Percentiles rank a stretch among this genome's conserved stretches.
Evolutionary conservation across 2,329 filamentous ascomycete genomes (phyloP).

Genomic region (Xylaria sp.): DNA sequence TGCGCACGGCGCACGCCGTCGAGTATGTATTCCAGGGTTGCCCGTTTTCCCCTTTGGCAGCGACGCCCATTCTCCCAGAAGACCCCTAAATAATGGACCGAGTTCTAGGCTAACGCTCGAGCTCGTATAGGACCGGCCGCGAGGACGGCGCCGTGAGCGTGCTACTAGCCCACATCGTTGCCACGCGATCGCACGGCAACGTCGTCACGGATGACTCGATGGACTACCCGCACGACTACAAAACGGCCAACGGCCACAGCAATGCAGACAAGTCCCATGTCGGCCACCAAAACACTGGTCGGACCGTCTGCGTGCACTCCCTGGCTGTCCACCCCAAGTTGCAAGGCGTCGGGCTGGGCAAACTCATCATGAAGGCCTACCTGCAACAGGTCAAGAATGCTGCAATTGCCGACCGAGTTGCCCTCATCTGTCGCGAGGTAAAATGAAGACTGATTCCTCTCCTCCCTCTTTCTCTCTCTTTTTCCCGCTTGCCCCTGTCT

Average conservation of each 20-base stretch:
- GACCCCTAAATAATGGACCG: not conserved
- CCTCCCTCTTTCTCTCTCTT: not conserved
- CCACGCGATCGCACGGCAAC: conserved; percentile 69
- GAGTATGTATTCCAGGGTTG: conserved; percentile 44
- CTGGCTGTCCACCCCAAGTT: conserved; percentile 78
- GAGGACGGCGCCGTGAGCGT: conserved; percentile 61
- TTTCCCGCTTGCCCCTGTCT: not conserved
- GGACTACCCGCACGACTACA: conserved; percentile 73
- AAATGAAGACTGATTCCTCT: conserved; percentile 23
- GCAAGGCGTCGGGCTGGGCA: conserved; percentile 75
- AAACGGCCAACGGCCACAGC: conserved; percentile 44
- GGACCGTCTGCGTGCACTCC: conserved; percentile 81
- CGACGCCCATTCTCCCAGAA: too few species aligned
- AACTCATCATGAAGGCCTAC: conserved; percentile 75
- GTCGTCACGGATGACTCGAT: conserved; percentile 78
- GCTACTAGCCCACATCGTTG: conserved; percentile 78
- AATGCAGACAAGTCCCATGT: conserved; percentile 53
- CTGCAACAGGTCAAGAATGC: conserved; percentile 76
- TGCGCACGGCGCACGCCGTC: conserved; percentile 60
- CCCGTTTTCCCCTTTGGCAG: too few species aligned
- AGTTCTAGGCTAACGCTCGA: not conserved
- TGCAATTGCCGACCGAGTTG: conserved; percentile 72
- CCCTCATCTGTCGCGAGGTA: conserved; percentile 77
- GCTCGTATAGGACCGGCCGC: conserved; percentile 50
- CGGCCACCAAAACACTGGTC: conserved; percentile 75